Evolutionary conservation across 2,329 filamentous ascomycete genomes (phyloP).

Genomic region (Cladosporium phlei): DNA sequence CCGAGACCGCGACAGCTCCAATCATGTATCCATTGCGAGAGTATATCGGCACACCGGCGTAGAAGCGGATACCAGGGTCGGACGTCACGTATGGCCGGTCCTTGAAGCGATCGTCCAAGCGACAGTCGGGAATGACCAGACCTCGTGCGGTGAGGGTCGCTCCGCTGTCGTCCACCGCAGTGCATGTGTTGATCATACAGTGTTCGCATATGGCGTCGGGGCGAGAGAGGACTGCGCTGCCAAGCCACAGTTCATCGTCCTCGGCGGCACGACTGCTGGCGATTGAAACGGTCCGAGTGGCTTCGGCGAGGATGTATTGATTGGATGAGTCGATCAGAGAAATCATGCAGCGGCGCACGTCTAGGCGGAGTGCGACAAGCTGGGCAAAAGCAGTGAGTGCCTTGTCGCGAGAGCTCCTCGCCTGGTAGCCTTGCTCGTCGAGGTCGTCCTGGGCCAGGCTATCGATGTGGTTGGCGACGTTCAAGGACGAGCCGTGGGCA

Average conservation of each 20-base stretch:
- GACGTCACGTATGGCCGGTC: conserved; percentile 27
- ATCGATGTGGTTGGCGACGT: conserved; percentile 25
- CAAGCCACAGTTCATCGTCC: conserved; percentile 28
- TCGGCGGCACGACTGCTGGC: conserved; percentile 35
- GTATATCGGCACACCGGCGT: conserved; percentile 32
- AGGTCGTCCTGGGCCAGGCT: conserved; percentile 21
- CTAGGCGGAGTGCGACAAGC: conserved; percentile 34
- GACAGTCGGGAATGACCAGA: conserved; percentile 26
- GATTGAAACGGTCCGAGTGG: conserved; percentile 37
- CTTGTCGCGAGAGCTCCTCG: conserved; percentile 26
- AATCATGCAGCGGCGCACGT: conserved; percentile 34
- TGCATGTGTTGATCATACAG: conserved; percentile 4
- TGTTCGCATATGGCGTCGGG: conserved; percentile 15
- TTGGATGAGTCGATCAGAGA: conserved; percentile 46
- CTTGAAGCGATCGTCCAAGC: conserved; percentile 31
- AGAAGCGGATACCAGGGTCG: conserved; percentile 30
- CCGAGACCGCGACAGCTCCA: conserved; percentile 30
- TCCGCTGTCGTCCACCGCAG: conserved; percentile 19
- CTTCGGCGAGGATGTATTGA: conserved; percentile 50
- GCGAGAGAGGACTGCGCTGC: conserved; percentile 13
- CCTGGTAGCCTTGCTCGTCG: conserved; percentile 21
- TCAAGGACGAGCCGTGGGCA: conserved; percentile 22
- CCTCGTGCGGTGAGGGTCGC: conserved; percentile 16
- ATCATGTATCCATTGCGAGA: conserved; percentile 32
- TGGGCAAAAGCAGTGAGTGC: conserved; percentile 34